Evolutionary conservation across 208 protist genomes (phyloP), one percentile per base, ranked within the genome.

Genomic region (Blastocrithidia nonstop): DNA sequence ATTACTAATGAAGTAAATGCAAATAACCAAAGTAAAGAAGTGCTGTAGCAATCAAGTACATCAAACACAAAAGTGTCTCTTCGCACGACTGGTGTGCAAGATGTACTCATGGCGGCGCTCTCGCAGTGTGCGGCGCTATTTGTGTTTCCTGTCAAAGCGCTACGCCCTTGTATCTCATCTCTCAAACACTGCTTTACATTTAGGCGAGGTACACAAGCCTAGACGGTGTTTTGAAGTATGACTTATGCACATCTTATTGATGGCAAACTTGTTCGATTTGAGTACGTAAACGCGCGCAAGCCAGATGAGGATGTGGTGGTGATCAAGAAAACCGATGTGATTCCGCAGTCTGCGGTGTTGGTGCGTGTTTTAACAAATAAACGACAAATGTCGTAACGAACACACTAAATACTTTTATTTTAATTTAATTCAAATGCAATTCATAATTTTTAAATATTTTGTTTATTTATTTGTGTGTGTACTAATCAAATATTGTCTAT

Each of bases 191-290:
- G 77, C 49, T 73, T 90, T 39, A 56, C 66, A 17, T 87, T 93
- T 50, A 72, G 70, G 42, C 54, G 26, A 11, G 75, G 81, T 16
- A 73, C 69, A 27, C 82, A 56, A 3, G 81, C 64, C 0, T 77
- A 85, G 25, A 58, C 71, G 4, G 68, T 88, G 7, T 93, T 88
- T 50, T 57, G 62, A 44, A 53, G 66, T n/a, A 51, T 93, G 50
- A 36, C 55, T 17, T 56, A 73, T 29, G 44, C 65, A 20, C 56
- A 66, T 28, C 49, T 82, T 40, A 23, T 88, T 11, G 68, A 88
- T 19, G 82, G 82, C 22, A 92, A 88, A 55, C 58, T 88, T n/a
- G 82, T 88, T 31, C 70, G 82, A 20, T 92, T 81, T 40, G 82
- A 92, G 58, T 70, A 69, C 25, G 36, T 79, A n/a, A 50, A 66